Conservation (phyloP, 2,329 filamentous ascomycete species). For the Mycosphaerella arachidis region DNA sequence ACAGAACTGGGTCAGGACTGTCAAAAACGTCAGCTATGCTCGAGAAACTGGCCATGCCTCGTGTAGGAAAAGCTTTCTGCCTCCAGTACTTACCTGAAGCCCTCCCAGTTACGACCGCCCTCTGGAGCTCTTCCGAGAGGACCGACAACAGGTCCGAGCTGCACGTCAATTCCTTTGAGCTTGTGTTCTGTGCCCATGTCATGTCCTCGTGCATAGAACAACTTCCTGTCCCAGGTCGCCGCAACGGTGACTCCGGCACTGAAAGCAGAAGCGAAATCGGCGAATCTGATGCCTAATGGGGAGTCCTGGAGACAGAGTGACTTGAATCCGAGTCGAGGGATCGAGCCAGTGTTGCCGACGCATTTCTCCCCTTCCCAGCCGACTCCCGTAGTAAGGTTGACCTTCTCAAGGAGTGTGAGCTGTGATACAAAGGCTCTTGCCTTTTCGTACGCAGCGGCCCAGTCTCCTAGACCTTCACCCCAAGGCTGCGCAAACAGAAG, state of each 20-base stretch:
- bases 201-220: constrained; percentile 64
- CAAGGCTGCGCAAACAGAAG: constrained; percentile 52
- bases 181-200: constrained; percentile 73
- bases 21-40: no score
- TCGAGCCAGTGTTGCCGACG: constrained; percentile 68
- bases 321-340: constrained; percentile 65
- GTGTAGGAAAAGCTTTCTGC: no score
- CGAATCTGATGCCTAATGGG: constrained; percentile 71
- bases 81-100: constrained; percentile 36
- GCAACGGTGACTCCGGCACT: constrained; percentile 72
- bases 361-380: constrained; percentile 70
- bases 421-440: constrained; percentile 77
- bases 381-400: constrained; percentile 88
- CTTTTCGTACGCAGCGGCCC: constrained; percentile 70
- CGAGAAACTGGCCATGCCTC: no score
- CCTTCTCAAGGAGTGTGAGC: constrained; percentile 80
- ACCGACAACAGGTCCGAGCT: constrained; percentile 72
- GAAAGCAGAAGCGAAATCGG: constrained; percentile 79
- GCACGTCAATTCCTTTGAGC: constrained; percentile 69
- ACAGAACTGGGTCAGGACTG: constrained; percentile 69
- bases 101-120: constrained; percentile 69
- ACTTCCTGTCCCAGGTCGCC: constrained; percentile 71
- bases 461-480: constrained; percentile 69
- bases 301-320: constrained; percentile 83
- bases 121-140: constrained; percentile 65